phyloP scores from a whole-genome alignment of 345 rosid species.

The Rhizophora apiculata region DNA sequence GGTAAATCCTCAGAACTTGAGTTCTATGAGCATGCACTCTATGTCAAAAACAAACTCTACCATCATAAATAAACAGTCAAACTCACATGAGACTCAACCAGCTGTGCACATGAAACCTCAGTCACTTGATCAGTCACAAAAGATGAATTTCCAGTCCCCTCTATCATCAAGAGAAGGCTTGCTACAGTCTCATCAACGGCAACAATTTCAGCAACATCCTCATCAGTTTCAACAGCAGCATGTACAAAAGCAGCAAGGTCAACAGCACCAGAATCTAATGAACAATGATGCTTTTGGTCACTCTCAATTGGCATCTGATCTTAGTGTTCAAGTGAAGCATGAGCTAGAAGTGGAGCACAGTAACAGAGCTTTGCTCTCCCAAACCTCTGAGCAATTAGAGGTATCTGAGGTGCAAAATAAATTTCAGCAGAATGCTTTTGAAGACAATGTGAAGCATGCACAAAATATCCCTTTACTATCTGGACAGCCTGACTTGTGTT shows the following conservation, averaged over 20 bases:
- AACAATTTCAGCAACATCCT: constrained; percentile 57
- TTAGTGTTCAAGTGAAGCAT: constrained; percentile 47
- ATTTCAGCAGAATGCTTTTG: constrained; percentile 58
- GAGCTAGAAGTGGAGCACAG: constrained; percentile 63
- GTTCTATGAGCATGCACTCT: constrained; percentile 50
- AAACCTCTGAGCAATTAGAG: constrained; percentile 55
- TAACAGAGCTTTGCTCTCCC: constrained; percentile 47
- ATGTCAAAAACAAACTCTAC: constrained; percentile 50
- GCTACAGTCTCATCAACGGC: constrained; percentile 59
- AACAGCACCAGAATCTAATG: constrained; percentile 49
- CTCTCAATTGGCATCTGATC: constrained; percentile 53
- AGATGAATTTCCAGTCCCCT: constrained; percentile 46
- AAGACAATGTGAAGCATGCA: constrained; percentile 40
- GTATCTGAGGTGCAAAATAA: constrained; percentile 63
- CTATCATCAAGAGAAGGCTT: constrained; percentile 47
- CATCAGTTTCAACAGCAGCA: constrained; percentile 55
- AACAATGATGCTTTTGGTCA: constrained; percentile 54
- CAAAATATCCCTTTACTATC: constrained; percentile 41
- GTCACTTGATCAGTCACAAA: constrained; percentile 48
- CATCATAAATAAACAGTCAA: constrained; percentile 47
- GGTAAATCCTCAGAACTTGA: constrained; percentile 48
- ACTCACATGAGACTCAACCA: constrained; percentile 47
- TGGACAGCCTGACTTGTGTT: constrained; percentile 41
- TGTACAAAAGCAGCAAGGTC: constrained; percentile 57
- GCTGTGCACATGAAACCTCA: constrained; percentile 40